Percentiles rank a stretch among this genome's conserved stretches.
These are phyloP conservation scores for Rubus idaeus DNA, from an alignment of 306 rosid species.

Conservation along the genomic window DNA sequence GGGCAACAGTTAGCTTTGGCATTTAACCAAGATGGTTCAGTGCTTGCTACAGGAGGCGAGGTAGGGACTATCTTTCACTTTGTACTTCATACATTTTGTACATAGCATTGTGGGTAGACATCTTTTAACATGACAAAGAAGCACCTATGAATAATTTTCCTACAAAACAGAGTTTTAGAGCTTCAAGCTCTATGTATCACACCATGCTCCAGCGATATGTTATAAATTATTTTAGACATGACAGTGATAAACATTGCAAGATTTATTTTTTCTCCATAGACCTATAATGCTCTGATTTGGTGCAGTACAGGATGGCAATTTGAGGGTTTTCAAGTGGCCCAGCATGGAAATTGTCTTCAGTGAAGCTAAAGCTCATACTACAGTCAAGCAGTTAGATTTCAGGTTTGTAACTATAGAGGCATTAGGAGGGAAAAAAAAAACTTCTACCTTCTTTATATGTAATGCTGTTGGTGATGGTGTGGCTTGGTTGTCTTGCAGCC, in stretches of 20 bases:
- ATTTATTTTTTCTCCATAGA: conserved; percentile 17
- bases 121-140: too few relatives aligned
- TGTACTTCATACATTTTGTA: background rate
- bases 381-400: conserved; percentile 81
- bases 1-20: conserved; percentile 80
- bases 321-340: conserved; percentile 92
- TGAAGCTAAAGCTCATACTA: conserved; percentile 56
- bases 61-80: conserved; percentile 41
- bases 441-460: conserved; percentile 19
- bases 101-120: background rate
- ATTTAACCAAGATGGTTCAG: conserved; percentile 67
- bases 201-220: background rate
- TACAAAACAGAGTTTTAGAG: background rate
- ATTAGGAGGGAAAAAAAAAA: background rate
- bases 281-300: conserved; percentile 50
- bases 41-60: conserved; percentile 86
- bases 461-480: conserved; percentile 31
- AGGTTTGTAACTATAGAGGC: conserved; percentile 50
- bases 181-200: background rate
- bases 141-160: background rate
- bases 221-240: conserved; percentile 1
- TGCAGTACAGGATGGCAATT: conserved; percentile 90
- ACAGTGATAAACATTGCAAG: background rate
- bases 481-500: conserved; percentile 53
- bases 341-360: conserved; percentile 70